These are phyloP conservation scores for Cutaneotrichosporon sp. DNA, from an alignment of 1,284 basidiomycete species.

Conservation along the genomic window DNA sequence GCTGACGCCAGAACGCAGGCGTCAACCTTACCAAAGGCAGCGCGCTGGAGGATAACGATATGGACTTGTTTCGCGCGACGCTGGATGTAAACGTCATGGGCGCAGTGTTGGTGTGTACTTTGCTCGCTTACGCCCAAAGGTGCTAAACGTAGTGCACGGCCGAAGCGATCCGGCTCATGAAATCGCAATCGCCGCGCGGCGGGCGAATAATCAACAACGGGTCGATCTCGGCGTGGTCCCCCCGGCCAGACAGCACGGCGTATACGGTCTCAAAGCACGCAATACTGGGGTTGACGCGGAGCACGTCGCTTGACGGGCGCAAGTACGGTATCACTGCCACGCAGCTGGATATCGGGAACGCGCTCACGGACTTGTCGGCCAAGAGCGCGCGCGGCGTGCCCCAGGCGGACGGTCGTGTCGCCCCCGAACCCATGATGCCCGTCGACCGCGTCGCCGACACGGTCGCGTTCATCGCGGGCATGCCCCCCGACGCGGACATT, in stretches of 20 bases:
- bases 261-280: conserved; percentile 77
- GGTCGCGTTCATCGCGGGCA: conserved; percentile 62
- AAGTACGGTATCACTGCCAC: conserved; percentile 66
- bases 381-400: conserved; percentile 53
- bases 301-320: conserved; percentile 68
- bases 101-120: conserved; percentile 54
- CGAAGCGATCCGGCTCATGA: conserved; percentile 70
- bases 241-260: conserved; percentile 58
- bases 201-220: conserved; percentile 83
- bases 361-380: conserved; percentile 57
- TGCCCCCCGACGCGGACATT: conserved; percentile 65
- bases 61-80: conserved; percentile 60
- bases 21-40: conserved; percentile 51
- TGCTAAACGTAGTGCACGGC: conserved; percentile 56
- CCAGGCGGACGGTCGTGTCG: conserved; percentile 62
- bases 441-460: conserved; percentile 62
- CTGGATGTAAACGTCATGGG: conserved; percentile 66
- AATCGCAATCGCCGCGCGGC: conserved; percentile 63
- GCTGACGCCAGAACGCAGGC: conserved; percentile 52
- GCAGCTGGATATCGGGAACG: conserved; percentile 76
- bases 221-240: conserved; percentile 66
- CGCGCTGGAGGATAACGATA: conserved; percentile 59
- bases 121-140: background rate
- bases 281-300: conserved; percentile 67
- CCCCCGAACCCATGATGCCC: conserved; percentile 54